phyloP scores from a whole-genome alignment of 2,329 filamentous ascomycete genomes.

The Chaetomium strumarium region DNA sequence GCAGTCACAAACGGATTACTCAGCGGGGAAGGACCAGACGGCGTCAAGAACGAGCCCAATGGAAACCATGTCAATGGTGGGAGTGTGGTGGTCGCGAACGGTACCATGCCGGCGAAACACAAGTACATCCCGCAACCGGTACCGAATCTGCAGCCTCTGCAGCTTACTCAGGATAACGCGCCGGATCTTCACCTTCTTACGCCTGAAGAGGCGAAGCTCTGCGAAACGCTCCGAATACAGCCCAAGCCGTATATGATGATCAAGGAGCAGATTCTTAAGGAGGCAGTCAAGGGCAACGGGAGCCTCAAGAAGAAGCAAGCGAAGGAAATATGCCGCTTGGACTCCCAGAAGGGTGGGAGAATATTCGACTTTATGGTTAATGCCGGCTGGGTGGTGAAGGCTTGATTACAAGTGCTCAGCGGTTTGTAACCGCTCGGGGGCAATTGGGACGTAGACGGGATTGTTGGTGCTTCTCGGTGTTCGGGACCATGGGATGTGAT shows the following conservation, averaged over 20 bases:
- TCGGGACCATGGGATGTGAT: conserved; percentile 13
- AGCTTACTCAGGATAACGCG: conserved; percentile 67
- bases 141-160: conserved; percentile 56
- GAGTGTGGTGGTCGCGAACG: conserved; percentile 28
- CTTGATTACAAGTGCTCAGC: conserved; percentile 28
- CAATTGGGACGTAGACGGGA: not conserved
- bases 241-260: conserved; percentile 94
- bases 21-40: conserved; percentile 33
- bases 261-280: conserved; percentile 86
- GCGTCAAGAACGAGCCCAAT: conserved; percentile 30
- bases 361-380: conserved; percentile 95
- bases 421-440: not conserved
- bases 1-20: conserved; percentile 29
- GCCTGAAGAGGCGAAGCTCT: conserved; percentile 78
- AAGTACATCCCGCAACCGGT: conserved; percentile 52
- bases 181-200: conserved; percentile 82
- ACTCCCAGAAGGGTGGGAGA: conserved; percentile 75
- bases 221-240: conserved; percentile 74
- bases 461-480: conserved; percentile 11
- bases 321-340: conserved; percentile 76
- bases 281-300: conserved; percentile 84
- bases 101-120: conserved; percentile 39
- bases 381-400: conserved; percentile 86
- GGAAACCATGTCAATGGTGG: conserved; percentile 33
- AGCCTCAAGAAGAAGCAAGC: conserved; percentile 90